Evolutionary conservation across 257 asterid genomes (phyloP).

Genomic region (Mitragyna speciosa): DNA sequence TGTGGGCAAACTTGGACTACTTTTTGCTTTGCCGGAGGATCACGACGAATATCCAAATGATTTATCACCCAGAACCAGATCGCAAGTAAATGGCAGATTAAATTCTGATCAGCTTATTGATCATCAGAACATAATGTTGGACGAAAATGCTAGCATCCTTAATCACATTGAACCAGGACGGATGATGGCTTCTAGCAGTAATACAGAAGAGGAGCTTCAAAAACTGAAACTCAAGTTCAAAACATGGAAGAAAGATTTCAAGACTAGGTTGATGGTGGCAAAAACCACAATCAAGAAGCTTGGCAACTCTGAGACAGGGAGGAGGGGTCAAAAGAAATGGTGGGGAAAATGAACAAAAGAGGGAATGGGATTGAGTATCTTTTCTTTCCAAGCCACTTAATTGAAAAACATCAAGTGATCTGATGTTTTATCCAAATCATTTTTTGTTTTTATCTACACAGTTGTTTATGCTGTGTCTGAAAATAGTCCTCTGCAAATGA

Average conservation of each 20-base stretch:
- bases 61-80: not conserved
- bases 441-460: not conserved
- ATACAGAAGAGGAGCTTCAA: constrained; percentile 39
- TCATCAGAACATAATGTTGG: constrained; percentile 7
- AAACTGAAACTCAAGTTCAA: constrained; percentile 50
- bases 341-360: constrained; percentile 42
- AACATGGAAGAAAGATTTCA: constrained; percentile 69
- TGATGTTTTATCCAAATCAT: not conserved
- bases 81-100: constrained; percentile 3
- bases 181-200: constrained; percentile 1
- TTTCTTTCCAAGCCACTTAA: not conserved
- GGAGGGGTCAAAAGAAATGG: constrained; percentile 44
- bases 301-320: constrained; percentile 31
- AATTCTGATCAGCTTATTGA: constrained; percentile 7
- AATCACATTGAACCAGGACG: constrained; percentile 5
- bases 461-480: not conserved
- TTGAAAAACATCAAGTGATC: not conserved
- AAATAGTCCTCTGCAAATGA: not conserved
- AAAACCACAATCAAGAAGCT: constrained; percentile 45
- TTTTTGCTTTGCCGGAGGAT: constrained; percentile 19
- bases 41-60: not conserved
- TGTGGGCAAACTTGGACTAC: constrained; percentile 17
- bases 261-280: constrained; percentile 43
- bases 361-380: not conserved
- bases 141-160: constrained; percentile 13